phyloP scores from a whole-genome alignment of 352 stramenopile genomes.

The Pythium rhizo-oryzae region DNA sequence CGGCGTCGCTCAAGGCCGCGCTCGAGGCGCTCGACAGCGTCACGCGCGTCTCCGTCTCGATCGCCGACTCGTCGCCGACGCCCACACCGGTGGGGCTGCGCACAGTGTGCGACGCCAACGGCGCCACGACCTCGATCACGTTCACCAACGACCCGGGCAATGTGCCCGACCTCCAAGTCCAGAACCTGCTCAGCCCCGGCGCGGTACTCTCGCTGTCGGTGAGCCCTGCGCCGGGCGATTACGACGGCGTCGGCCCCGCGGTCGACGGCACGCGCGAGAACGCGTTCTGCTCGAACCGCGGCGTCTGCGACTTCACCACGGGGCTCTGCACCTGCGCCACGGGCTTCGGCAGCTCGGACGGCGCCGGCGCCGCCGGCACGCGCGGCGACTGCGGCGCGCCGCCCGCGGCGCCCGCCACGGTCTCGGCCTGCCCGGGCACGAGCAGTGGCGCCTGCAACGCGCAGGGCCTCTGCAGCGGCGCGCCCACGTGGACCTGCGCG shows the following conservation, averaged over 20 bases:
- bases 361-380: conserved; percentile 37
- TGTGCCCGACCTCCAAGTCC: conserved; percentile 51
- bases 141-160: conserved; percentile 74
- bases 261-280: conserved; percentile 54
- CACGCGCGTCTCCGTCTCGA: conserved; percentile 43
- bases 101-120: conserved; percentile 41
- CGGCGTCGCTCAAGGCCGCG: conserved; percentile 40
- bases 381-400: conserved; percentile 55
- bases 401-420: conserved; percentile 11
- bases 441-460: conserved; percentile 42
- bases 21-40: conserved; percentile 68
- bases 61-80: conserved; percentile 13
- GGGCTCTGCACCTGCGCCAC: conserved; percentile 73
- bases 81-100: background rate
- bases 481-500: conserved; percentile 52
- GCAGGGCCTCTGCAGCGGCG: conserved; percentile 46
- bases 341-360: conserved; percentile 66
- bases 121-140: conserved; percentile 56
- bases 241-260: conserved; percentile 9
- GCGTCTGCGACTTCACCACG: conserved; percentile 54
- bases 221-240: conserved; percentile 1
- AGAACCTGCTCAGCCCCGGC: conserved; percentile 42
- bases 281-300: conserved; percentile 86
- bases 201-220: conserved; percentile 23
- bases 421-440: conserved; percentile 41